Evolutionary conservation across 192 early-diverging fungal genomes (phyloP), one percentile per base, ranked within the genome.

Genomic region (Rhizophagus clarus): DNA sequence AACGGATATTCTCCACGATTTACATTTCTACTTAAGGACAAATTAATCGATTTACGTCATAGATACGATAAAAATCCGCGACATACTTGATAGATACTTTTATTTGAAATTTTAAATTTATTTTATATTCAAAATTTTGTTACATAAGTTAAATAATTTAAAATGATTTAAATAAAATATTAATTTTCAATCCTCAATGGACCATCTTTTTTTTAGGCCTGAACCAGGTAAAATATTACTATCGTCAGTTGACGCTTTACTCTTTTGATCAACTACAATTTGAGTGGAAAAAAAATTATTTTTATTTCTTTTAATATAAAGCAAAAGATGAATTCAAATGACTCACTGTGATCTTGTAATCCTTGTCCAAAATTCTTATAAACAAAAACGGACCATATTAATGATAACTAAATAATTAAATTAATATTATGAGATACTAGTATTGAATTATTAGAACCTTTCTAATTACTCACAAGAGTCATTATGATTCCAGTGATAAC

Each of bases 271-370:
- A 56, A 56, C 51, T 56, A 56, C 20, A 51, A 56, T 20, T 20
- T 17, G 15, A 20, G 2, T 2, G 2, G 3, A 56, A 56, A 56
- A 56, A 56, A 56, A 51, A 15, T 42, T 42, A 42, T 9, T 42
- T 42, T 42, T 42, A 51, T 51, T 17, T 4, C 4, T 20, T 20
- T 56, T 5, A 56, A 20, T 20, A 56, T 17, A 56, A 56, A 56
- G 15, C 15, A 56, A 17, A 56, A 20, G 15, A 56, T 20, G 17
- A 15, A 17, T 0, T 56, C 51, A 56, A 56, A 56, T 56, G 29
- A 66, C 64, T 31, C 29, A 66, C 64, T 1, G 17, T 31, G 26
- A 66, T 66, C 64, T 66, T 67, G 26, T 67, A 67, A n/a, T 67
- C 64, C 64, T 11, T 17, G 22, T 12, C 17, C 11, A 20, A 67